Conservation (phyloP, 345 rosid species). For the Syzygium aqueum region DNA sequence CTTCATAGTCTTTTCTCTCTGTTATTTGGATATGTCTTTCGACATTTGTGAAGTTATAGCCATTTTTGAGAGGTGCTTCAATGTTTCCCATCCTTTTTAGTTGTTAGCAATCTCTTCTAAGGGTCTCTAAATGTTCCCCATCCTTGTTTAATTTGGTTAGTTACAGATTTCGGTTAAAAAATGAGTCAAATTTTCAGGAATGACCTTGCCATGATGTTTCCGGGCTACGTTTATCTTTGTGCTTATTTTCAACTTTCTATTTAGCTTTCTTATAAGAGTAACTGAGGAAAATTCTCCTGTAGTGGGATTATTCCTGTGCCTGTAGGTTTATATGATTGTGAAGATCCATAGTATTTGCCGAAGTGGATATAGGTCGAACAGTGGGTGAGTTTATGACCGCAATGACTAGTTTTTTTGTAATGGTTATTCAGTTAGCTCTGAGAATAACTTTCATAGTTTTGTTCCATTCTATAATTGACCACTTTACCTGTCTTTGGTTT, state of each 20-base stretch:
- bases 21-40: neutral
- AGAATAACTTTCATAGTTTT: neutral
- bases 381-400: neutral
- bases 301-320: neutral
- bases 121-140: neutral
- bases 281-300: neutral
- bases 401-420: neutral
- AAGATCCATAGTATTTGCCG: neutral
- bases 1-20: neutral
- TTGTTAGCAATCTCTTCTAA: neutral
- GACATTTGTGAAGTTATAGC: neutral
- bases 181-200: neutral
- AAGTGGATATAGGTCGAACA: neutral
- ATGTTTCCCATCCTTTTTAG: neutral
- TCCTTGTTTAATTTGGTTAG: neutral
- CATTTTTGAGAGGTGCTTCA: neutral
- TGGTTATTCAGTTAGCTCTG: neutral
- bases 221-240: neutral
- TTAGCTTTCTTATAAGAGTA: neutral
- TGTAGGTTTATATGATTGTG: neutral
- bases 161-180: neutral
- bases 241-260: neutral
- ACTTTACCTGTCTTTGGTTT: neutral
- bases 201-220: neutral
- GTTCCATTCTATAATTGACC: neutral